Conservation (phyloP, 768 basidiomycete genomes). For the Leccinellum rugosiceps region DNA sequence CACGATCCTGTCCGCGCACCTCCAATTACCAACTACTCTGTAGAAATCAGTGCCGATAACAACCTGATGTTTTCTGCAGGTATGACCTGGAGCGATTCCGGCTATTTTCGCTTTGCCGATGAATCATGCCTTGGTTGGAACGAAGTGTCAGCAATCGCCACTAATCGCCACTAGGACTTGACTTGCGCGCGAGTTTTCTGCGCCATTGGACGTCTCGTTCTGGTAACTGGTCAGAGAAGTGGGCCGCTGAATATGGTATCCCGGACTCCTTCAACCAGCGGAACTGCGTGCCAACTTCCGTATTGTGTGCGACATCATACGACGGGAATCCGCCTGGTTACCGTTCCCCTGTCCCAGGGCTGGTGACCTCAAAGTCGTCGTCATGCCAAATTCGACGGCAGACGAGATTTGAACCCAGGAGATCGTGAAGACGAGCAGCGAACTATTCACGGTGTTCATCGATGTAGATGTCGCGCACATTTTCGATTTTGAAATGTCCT, state of each 20-base stretch:
- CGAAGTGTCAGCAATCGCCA: not conserved
- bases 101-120: not conserved
- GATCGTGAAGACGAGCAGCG: no score
- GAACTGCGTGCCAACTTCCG: not conserved
- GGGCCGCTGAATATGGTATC: constrained; percentile 5
- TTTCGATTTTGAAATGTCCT: no score
- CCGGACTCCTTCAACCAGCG: not conserved
- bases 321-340: not conserved
- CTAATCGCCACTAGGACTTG: constrained; percentile 12
- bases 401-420: no score
- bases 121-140: not conserved
- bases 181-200: constrained; percentile 5
- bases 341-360: not conserved
- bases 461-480: no score
- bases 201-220: not conserved
- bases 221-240: not conserved
- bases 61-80: not conserved
- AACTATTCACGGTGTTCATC: no score
- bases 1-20: not conserved
- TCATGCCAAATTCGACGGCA: constrained; percentile 9
- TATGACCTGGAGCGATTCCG: not conserved
- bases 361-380: not conserved
- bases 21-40: not conserved
- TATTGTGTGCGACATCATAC: not conserved
- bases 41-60: not conserved